A percentile compares a stretch with the other conserved stretches of the same genome.
These are phyloP conservation scores for Tagetes erecta DNA, from an alignment of 129 eudicot species.

Conservation along the genomic window DNA sequence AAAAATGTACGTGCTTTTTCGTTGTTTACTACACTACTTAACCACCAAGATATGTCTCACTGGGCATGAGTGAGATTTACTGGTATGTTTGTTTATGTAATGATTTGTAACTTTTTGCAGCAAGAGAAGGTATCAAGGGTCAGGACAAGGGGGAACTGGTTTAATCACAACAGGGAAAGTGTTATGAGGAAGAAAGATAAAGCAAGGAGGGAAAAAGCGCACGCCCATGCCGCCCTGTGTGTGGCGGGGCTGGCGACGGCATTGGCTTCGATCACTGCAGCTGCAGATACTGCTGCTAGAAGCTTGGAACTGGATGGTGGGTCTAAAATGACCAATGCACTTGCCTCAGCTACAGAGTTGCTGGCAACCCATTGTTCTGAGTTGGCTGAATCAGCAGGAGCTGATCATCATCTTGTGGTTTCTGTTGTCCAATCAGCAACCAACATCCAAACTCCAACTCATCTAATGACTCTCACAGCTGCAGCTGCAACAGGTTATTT, in stretches of 20 bases:
- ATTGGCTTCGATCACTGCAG: conserved; percentile 63
- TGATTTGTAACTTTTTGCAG: background rate
- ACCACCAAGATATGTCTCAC: too few species aligned
- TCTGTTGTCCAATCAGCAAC: conserved; percentile 69
- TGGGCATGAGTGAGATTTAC: too few species aligned
- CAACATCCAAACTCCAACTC: conserved; percentile 53
- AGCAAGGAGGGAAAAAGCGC: conserved; percentile 62
- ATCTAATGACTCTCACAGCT: conserved; percentile 83
- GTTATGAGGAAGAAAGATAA: conserved; percentile 64
- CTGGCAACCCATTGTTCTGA: conserved; percentile 81
- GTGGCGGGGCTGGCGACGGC: conserved; percentile 87
- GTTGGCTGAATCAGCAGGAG: conserved; percentile 80
- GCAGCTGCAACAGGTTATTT: conserved; percentile 88
- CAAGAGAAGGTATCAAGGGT: conserved; percentile 23
- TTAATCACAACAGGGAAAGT: conserved; percentile 37
- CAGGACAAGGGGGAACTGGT: conserved; percentile 57
- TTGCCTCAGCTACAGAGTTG: conserved; percentile 79
- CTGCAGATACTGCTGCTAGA: conserved; percentile 21
- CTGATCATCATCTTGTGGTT: conserved; percentile 55
- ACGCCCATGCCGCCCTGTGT: conserved; percentile 62
- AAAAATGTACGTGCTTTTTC: too few species aligned
- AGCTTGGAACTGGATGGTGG: conserved; percentile 34
- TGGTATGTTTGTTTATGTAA: background rate
- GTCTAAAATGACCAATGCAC: conserved; percentile 58
- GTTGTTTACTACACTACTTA: too few species aligned